Conservation (phyloP, 805 yeast genomes). For the Kluyveromyces nonfermentans region DNA sequence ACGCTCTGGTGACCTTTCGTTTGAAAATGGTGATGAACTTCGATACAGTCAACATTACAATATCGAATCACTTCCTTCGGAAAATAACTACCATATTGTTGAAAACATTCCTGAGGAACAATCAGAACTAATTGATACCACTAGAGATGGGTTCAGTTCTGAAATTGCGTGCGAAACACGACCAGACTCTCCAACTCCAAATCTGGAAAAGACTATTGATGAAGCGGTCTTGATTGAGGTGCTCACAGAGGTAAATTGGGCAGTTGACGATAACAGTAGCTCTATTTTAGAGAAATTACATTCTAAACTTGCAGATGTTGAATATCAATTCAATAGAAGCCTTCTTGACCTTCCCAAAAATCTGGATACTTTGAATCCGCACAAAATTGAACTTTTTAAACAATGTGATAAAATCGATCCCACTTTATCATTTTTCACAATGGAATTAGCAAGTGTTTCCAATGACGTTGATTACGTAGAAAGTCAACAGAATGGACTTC, state of each 20-base stretch:
- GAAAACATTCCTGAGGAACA: conserved; percentile 27
- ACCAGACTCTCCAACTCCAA: conserved; percentile 3
- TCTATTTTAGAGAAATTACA: conserved; percentile 48
- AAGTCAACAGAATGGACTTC: conserved; percentile 68
- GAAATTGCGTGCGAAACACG: background rate
- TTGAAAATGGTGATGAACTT: conserved; percentile 28
- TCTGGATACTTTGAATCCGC: conserved; percentile 34
- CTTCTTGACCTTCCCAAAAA: conserved; percentile 42
- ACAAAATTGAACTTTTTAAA: conserved; percentile 35
- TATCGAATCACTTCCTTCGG: conserved; percentile 7
- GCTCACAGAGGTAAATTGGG: conserved; percentile 74
- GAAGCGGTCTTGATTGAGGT: conserved; percentile 38
- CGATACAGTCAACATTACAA: conserved; percentile 17
- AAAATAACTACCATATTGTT: conserved; percentile 21
- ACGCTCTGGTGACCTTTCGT: conserved; percentile 25
- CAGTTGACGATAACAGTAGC: conserved; percentile 52
- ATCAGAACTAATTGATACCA: conserved; percentile 1
- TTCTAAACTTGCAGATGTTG: conserved; percentile 50
- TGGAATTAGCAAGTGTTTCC: conserved; percentile 53
- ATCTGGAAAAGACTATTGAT: conserved; percentile 32
- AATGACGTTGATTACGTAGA: conserved; percentile 67
- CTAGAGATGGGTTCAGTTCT: background rate
- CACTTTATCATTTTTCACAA: conserved; percentile 44
- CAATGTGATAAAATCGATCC: conserved; percentile 52
- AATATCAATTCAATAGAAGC: conserved; percentile 51